Evolutionary conservation across 352 stramenopile genomes (phyloP).

Genomic region (Phytophthora pinifolia): DNA sequence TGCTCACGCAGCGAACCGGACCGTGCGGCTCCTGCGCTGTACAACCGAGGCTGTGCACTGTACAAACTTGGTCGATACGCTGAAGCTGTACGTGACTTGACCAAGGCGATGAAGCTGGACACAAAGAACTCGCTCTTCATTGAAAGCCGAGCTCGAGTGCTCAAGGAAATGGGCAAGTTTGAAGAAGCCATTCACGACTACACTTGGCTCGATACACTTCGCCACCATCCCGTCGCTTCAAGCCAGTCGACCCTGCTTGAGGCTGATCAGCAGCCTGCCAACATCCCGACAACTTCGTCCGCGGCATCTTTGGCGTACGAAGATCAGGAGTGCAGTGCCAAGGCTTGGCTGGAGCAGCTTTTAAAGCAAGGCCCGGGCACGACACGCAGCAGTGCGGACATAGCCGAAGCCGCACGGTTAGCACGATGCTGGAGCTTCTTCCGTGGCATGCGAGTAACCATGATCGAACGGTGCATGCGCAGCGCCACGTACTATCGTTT

Average conservation of each 20-base stretch:
- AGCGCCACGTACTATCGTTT: constrained; percentile 41
- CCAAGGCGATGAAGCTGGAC: constrained; percentile 65
- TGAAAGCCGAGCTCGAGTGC: constrained; percentile 60
- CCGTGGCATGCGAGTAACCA: constrained; percentile 43
- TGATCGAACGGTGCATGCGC: constrained; percentile 54
- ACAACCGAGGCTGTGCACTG: constrained; percentile 66
- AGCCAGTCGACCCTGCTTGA: constrained; percentile 19
- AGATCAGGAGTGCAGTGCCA: constrained; percentile 34
- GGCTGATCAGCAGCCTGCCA: not conserved
- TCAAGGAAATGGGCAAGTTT: constrained; percentile 64
- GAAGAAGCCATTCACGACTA: constrained; percentile 76
- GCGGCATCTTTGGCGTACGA: constrained; percentile 30
- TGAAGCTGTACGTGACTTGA: constrained; percentile 55
- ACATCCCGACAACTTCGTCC: constrained; percentile 21
- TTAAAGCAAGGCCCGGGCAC: constrained; percentile 36
- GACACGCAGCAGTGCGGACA: constrained; percentile 23
- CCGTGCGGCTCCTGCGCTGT: constrained; percentile 38
- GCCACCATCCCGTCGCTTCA: constrained; percentile 28
- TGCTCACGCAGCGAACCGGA: constrained; percentile 48
- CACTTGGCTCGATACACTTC: constrained; percentile 56
- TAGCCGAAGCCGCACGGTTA: constrained; percentile 30
- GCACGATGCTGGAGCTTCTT: constrained; percentile 55
- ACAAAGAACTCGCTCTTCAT: constrained; percentile 61
- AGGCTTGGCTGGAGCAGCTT: constrained; percentile 43
- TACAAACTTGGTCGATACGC: constrained; percentile 48